Conservation (phyloP, 176 grass and related monocot species). For the Tillandsia fasciculata region DNA sequence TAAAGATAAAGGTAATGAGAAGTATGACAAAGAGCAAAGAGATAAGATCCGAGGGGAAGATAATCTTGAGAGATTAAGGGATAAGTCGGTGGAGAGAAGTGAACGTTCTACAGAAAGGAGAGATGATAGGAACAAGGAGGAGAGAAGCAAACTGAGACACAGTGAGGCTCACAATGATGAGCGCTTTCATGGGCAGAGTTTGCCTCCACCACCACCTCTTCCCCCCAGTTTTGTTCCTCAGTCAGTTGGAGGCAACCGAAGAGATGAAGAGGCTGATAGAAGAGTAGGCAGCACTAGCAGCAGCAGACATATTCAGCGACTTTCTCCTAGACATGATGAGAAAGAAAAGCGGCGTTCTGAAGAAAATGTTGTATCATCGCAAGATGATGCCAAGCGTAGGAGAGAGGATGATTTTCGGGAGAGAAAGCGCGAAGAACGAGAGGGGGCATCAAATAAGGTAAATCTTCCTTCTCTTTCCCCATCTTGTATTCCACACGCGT, state of each 20-base stretch:
- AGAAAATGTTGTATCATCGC: conserved; percentile 38
- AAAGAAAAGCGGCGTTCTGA: conserved; percentile 70
- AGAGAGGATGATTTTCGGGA: conserved; percentile 81
- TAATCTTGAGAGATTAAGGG: conserved; percentile 48
- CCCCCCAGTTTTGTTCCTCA: conserved; percentile 94
- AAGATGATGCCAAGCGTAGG: conserved; percentile 75
- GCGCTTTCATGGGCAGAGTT: conserved; percentile 64
- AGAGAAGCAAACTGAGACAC: conserved; percentile 57
- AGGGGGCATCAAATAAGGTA: conserved; percentile 72
- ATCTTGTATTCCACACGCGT: background rate
- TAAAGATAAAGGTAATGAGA: conserved; percentile 55
- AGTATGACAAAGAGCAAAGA: conserved; percentile 61
- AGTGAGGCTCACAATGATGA: conserved; percentile 41
- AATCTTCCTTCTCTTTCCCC: background rate
- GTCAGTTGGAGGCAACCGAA: conserved; percentile 49
- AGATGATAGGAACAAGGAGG: conserved; percentile 91
- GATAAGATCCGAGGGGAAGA: conserved; percentile 57
- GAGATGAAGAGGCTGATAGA: conserved; percentile 57
- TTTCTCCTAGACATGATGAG: conserved; percentile 68
- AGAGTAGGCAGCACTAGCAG: conserved; percentile 36
- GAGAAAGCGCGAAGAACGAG: conserved; percentile 84
- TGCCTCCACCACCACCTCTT: conserved; percentile 89
- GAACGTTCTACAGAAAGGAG: conserved; percentile 65
- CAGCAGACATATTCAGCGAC: conserved; percentile 43
- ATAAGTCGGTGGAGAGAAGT: conserved; percentile 65